These are phyloP conservation scores for Phyllosticta paracitricarpa DNA, from an alignment of 2,329 filamentous ascomycete genomes.

Conservation along the genomic window DNA sequence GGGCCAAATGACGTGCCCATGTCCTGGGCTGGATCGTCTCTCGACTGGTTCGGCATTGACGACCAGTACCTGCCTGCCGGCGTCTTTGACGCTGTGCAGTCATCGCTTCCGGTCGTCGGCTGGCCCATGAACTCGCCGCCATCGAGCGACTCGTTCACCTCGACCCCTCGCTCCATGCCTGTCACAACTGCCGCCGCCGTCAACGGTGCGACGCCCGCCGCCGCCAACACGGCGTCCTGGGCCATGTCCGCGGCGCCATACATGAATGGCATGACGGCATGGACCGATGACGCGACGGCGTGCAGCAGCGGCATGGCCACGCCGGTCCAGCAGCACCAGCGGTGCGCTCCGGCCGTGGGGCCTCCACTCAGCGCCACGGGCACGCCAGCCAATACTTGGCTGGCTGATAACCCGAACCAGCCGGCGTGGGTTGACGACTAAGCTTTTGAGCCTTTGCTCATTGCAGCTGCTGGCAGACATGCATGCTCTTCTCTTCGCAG, in stretches of 20 bases:
- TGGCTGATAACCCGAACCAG: constrained; percentile 9
- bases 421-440: constrained; percentile 9
- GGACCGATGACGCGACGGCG: constrained; percentile 4
- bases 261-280: constrained; percentile 5
- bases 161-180: constrained; percentile 8
- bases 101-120: constrained; percentile 6
- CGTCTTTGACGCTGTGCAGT: constrained; percentile 7
- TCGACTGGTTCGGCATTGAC: constrained; percentile 9
- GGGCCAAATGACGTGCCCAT: constrained; percentile 2
- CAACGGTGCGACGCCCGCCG: not conserved
- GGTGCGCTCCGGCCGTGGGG: constrained; percentile 1
- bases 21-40: constrained; percentile 8
- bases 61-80: constrained; percentile 9
- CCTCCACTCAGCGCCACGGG: constrained; percentile 4
- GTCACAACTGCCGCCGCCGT: constrained; percentile 2
- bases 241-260: constrained; percentile 7
- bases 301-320: constrained; percentile 4
- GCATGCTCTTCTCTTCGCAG: not conserved
- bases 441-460: not conserved
- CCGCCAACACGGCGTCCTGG: not conserved
- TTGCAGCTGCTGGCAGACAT: not conserved
- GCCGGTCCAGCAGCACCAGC: constrained; percentile 1
- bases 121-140: constrained; percentile 9
- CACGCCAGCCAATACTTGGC: constrained; percentile 8
- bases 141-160: constrained; percentile 10